These are phyloP conservation scores for Drosera spatulata DNA, from an alignment of 179 eudicot genomes.

Conservation along the genomic window DNA sequence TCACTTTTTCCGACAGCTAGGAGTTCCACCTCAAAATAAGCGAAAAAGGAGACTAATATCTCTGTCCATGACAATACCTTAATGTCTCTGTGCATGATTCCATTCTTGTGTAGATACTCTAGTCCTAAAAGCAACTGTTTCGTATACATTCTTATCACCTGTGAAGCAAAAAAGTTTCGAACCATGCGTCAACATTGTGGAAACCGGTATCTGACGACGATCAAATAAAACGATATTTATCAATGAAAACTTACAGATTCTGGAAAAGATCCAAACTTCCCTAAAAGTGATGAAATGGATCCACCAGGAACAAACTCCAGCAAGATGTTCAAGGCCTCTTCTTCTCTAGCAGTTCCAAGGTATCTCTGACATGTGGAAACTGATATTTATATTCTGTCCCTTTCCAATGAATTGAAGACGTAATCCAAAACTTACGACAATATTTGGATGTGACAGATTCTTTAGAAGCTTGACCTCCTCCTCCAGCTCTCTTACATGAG, in stretches of 20 bases:
- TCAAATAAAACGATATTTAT: neutral
- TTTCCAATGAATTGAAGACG: neutral
- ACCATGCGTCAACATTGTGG: neutral
- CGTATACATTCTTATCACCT: constrained; percentile 72
- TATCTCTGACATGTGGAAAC: constrained; percentile 39
- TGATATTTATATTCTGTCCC: neutral
- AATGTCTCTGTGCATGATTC: constrained; percentile 77
- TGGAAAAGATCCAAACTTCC: constrained; percentile 79
- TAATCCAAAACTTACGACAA: constrained; percentile 52
- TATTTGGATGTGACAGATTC: constrained; percentile 85
- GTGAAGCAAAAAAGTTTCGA: constrained; percentile 5
- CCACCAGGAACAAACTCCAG: constrained; percentile 90
- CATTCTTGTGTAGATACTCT: constrained; percentile 63
- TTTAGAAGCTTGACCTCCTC: constrained; percentile 92
- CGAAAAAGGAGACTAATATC: neutral
- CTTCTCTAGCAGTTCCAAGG: constrained; percentile 74
- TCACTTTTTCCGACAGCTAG: neutral
- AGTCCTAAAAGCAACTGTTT: constrained; percentile 60
- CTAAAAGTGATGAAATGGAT: constrained; percentile 68
- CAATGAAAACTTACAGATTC: constrained; percentile 54
- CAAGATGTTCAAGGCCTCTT: constrained; percentile 58
- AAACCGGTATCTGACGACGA: neutral
- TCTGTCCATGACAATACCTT: constrained; percentile 32
- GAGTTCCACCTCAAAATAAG: neutral
- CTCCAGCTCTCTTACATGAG: constrained; percentile 82